These are phyloP conservation scores for Chlorella sp. DNA, from an alignment of 139 green algal species.

Conservation along the genomic window DNA sequence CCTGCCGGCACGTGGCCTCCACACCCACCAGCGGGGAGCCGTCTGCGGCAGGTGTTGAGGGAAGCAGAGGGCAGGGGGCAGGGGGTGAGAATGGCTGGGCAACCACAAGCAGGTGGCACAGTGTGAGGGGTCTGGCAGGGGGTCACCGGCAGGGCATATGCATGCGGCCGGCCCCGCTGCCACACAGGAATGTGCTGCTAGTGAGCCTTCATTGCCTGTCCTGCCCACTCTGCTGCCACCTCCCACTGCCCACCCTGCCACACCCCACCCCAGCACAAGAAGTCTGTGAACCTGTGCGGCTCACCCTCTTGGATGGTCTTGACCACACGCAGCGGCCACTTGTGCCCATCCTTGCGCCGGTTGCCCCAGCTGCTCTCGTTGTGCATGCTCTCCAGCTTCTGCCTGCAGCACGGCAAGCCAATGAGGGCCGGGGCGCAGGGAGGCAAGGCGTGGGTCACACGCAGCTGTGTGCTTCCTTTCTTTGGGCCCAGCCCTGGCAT, in stretches of 20 bases:
- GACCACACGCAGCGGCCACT: slow-evolving; percentile 35
- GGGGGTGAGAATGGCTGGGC: neutral
- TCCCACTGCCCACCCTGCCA: neutral
- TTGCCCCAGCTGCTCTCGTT: neutral
- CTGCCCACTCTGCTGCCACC: neutral
- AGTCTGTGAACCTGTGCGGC: neutral
- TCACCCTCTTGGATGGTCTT: slow-evolving; percentile 22
- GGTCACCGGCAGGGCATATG: neutral
- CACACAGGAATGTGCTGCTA: neutral
- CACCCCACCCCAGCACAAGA: neutral
- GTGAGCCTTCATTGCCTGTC: neutral
- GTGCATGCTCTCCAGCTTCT: slow-evolving; percentile 32
- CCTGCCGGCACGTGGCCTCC: slow-evolving; percentile 24
- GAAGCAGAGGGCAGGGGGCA: neutral
- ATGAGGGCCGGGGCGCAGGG: neutral
- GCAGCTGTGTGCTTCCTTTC: no score
- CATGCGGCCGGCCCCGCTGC: neutral
- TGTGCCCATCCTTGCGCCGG: slow-evolving; percentile 11
- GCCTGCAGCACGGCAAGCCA: neutral
- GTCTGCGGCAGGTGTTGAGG: neutral
- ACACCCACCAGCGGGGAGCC: slow-evolving; percentile 44
- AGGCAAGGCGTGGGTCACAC: no score
- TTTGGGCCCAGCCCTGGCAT: neutral
- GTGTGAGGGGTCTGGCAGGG: neutral
- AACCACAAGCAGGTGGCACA: neutral